Evolutionary conservation across 2,329 filamentous ascomycete genomes (phyloP).

Genomic region (Phialophora expanda): DNA sequence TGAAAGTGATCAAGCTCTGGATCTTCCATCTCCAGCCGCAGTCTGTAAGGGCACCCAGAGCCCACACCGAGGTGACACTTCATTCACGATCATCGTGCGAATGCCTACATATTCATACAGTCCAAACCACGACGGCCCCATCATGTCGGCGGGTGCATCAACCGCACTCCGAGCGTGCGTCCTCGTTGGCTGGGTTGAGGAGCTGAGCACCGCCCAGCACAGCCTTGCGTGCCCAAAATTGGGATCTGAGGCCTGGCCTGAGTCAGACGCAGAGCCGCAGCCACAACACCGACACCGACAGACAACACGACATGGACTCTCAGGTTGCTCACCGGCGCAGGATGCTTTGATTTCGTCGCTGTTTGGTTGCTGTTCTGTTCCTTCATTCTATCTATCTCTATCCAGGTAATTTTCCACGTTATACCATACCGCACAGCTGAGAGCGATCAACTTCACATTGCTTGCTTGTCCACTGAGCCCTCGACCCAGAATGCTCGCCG

Average conservation of each 20-base stretch:
- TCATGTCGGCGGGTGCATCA: not conserved
- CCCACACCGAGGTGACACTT: not conserved
- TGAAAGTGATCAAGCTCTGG: not conserved
- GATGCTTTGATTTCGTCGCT: not conserved
- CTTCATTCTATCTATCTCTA: not conserved
- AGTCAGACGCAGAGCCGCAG: conserved; percentile 8
- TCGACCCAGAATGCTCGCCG: not conserved
- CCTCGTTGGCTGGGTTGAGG: not conserved
- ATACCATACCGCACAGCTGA: not conserved
- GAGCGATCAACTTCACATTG: not conserved
- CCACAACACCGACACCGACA: not conserved
- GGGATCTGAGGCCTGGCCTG: conserved; percentile 8
- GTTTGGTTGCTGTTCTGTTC: not conserved
- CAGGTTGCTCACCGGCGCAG: not conserved
- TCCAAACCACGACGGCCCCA: not conserved
- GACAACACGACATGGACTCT: not conserved
- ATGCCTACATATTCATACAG: not conserved
- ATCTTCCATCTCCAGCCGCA: not conserved
- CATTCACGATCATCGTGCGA: not conserved
- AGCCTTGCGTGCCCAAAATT: conserved; percentile 17
- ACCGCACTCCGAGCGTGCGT: conserved; percentile 4
- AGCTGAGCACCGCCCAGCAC: conserved; percentile 15
- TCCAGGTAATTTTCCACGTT: not conserved
- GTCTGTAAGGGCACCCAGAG: not conserved
- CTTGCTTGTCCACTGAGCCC: not conserved